Percentiles rank a stretch among this genome's conserved stretches.
Evolutionary conservation across 352 stramenopile genomes (phyloP).

Genomic region (Globisporangium nodosum): DNA sequence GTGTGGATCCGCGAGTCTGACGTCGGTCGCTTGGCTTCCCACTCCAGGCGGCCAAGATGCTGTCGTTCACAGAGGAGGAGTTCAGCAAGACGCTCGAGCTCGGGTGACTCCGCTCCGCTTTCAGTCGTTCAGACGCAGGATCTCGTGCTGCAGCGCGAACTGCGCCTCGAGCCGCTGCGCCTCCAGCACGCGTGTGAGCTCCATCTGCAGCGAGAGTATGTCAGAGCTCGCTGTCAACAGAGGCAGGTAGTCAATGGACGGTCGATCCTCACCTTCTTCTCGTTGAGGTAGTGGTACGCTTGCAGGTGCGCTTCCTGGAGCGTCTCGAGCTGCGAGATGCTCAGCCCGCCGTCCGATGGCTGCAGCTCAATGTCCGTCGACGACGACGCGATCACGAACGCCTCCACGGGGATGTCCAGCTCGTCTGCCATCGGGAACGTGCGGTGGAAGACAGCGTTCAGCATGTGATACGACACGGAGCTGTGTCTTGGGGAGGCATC

Average conservation of each 20-base stretch:
- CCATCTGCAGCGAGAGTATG: constrained; percentile 32
- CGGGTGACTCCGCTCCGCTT: constrained; percentile 19
- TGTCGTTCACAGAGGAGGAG: constrained; percentile 81
- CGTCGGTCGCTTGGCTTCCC: background rate
- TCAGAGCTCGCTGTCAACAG: background rate
- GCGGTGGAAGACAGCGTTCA: constrained; percentile 52
- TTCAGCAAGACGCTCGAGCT: constrained; percentile 76
- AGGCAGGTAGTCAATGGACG: background rate
- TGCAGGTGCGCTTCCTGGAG: constrained; percentile 79
- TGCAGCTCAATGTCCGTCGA: constrained; percentile 35
- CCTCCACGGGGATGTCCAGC: constrained; percentile 68
- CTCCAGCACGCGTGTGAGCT: constrained; percentile 70
- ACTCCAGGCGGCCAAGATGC: constrained; percentile 68
- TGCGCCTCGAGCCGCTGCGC: constrained; percentile 63
- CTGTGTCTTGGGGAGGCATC: background rate
- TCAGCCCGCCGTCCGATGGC: constrained; percentile 42
- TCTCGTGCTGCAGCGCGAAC: constrained; percentile 58
- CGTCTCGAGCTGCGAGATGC: constrained; percentile 78
- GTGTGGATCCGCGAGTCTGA: background rate
- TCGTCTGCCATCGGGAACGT: constrained; percentile 70
- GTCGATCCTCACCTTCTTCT: constrained; percentile 58
- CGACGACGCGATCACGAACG: constrained; percentile 66
- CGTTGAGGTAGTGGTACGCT: constrained; percentile 76
- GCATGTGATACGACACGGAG: constrained; percentile 34
- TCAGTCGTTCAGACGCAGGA: constrained; percentile 39